Evolutionary conservation across 2,329 filamentous ascomycete genomes (phyloP), one percentile per base, ranked within the genome.

Genomic region (Xylaria sp.): DNA sequence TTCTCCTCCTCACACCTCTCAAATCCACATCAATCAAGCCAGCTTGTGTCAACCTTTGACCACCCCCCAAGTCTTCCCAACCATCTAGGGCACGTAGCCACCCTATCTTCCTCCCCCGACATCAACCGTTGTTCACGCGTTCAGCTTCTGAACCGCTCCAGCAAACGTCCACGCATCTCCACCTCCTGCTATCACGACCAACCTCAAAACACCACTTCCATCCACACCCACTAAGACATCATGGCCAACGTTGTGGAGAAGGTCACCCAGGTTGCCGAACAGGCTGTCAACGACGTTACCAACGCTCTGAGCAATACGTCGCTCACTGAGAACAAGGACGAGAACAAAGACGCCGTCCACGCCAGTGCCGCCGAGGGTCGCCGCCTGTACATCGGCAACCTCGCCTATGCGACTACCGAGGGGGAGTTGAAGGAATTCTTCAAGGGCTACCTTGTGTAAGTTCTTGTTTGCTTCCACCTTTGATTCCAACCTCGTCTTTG

Each of bases 361-460:
- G 94, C 94, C 86, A 97, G 94, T 87, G 96, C 96, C 84, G 94
- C 95, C 85, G 96, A 99, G 89, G 95, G 96, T 84, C 94, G 96
- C 88, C 94, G 96, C 87, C 92, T 99, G 80, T 99, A 99, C 88
- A 98, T 99, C 88, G 96, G 96, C 89, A 99, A 99, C 89, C 93
- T 99, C 90, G 96, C 96, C 81, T 99, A 99, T 85, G 94, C 95
- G 91, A 98, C 96, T 91, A 97, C 94, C 84, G 96, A 98, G 93
- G 96, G 93, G 92, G 94, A 98, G 91, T 94, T 99, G 90, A 97
- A 97, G 89, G 93, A 96, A 80, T 99, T 99, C 90, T 99, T 99
- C 92, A 95, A 96, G 89, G 93, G 91, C 85, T 98, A 97, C 89
- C 92, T 96, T 88, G 94, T 99, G 96, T 99, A 90, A 89, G 95